phyloP scores from a whole-genome alignment of 306 rosid species.

The Clitoria ternatea region DNA sequence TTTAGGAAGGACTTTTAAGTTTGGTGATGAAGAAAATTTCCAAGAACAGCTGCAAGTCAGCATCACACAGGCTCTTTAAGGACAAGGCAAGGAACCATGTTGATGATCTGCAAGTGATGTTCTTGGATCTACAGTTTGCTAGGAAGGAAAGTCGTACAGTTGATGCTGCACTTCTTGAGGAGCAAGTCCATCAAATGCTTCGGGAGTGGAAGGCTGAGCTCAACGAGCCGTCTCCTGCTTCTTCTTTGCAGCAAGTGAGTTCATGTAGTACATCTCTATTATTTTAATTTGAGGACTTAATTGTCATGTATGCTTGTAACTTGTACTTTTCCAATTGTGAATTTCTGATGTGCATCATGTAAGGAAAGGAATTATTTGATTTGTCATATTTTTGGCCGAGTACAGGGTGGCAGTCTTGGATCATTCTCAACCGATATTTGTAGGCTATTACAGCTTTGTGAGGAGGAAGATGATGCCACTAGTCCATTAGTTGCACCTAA shows the following conservation, averaged over 20 bases:
- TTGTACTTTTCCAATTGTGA: conserved; percentile 7
- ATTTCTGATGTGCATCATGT: conserved; percentile 14
- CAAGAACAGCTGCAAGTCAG: conserved; percentile 81
- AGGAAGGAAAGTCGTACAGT: conserved; percentile 79
- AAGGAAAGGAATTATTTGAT: conserved; percentile 31
- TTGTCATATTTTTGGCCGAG: conserved; percentile 31
- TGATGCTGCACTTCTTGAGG: conserved; percentile 71
- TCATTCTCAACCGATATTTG: conserved; percentile 82
- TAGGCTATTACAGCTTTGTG: conserved; percentile 68
- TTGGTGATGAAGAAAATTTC: conserved; percentile 63
- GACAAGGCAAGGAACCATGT: conserved; percentile 88
- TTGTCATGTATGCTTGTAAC: neutral
- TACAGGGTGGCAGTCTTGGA: conserved; percentile 79
- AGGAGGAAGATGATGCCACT: conserved; percentile 90
- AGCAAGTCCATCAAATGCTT: conserved; percentile 91
- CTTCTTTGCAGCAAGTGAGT: conserved; percentile 79
- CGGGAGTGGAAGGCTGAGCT: conserved; percentile 93
- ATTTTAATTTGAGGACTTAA: conserved; percentile 7
- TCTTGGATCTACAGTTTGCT: conserved; percentile 71
- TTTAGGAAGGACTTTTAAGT: conserved; percentile 14
- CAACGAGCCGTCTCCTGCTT: conserved; percentile 76
- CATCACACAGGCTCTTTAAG: conserved; percentile 70
- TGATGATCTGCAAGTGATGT: conserved; percentile 75
- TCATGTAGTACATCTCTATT: conserved; percentile 10
- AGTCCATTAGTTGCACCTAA: conserved; percentile 81